Conservation (phyloP, 257 asterid species). For the Craterostigma plantagineum region DNA sequence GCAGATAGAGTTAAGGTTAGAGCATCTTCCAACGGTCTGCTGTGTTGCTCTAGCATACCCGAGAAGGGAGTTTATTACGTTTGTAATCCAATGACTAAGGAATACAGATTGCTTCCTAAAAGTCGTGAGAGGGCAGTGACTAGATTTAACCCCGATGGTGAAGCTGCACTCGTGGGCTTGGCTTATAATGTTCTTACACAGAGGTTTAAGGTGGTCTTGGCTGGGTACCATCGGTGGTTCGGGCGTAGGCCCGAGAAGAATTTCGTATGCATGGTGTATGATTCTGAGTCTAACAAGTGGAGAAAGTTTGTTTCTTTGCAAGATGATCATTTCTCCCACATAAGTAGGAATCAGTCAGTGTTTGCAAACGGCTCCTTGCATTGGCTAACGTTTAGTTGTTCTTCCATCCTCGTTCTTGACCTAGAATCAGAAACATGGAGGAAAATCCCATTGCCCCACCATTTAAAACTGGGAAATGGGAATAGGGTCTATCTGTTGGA, state of each 20-base stretch:
- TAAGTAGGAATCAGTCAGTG: slow-evolving; percentile 69
- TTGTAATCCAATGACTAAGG: slow-evolving; percentile 73
- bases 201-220: slow-evolving; percentile 55
- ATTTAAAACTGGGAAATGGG: slow-evolving; percentile 28
- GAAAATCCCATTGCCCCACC: slow-evolving; percentile 35
- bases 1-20: slow-evolving; percentile 59
- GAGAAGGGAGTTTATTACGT: slow-evolving; percentile 75
- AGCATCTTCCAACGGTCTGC: slow-evolving; percentile 74
- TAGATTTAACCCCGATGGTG: slow-evolving; percentile 67
- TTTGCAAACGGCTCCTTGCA: slow-evolving; percentile 50
- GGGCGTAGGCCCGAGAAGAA: slow-evolving; percentile 64
- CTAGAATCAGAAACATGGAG: slow-evolving; percentile 45
- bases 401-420: slow-evolving; percentile 62
- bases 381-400: slow-evolving; percentile 61
- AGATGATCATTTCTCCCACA: slow-evolving; percentile 58
- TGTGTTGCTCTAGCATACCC: slow-evolving; percentile 79
- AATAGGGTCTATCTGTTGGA: slow-evolving; percentile 59
- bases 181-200: slow-evolving; percentile 32
- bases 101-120: slow-evolving; percentile 43
- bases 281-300: slow-evolving; percentile 59
- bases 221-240: slow-evolving; percentile 61
- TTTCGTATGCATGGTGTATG: slow-evolving; percentile 51
- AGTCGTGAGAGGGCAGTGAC: slow-evolving; percentile 58
- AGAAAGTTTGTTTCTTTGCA: slow-evolving; percentile 59
- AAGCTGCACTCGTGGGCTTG: slow-evolving; percentile 73